Evolutionary conservation across 31 red algal species (phyloP), one percentile per base, ranked within the genome.

Genomic region (Odonthalia washingtoniensis): DNA sequence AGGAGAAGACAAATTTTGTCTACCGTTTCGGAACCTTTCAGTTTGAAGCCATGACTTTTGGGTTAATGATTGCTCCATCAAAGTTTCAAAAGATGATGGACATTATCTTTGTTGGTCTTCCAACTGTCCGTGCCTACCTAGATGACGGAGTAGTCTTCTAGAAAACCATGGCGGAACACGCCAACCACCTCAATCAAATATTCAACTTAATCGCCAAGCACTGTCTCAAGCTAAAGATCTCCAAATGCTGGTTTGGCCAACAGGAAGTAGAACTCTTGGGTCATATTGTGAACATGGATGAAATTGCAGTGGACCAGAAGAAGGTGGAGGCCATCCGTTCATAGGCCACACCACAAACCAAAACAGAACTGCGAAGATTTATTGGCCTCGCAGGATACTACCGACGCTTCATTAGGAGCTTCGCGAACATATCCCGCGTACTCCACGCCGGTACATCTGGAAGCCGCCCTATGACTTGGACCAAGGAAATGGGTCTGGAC

Each of bases 301-400:
- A 65, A 36, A 36, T 84, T 9, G 64, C 69, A 31, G 81, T 84
- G 16, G 41, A 69, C 65, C 60, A 4, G 27, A 64, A 84, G 64
- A 84, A 84, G 24, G 44, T 84, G 1, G 36, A 43, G 4, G 37
- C 9, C 31, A 72, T 84, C 27, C 2, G 3, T 40, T 17, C 42
- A 2, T 43, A 43, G 2, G n/a, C 81, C 2, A 45, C 21, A n/a
- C 81, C 81, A 2, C 42, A 2, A 4, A 49, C 27, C 5, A 39
- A 38, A 30, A 84, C 81, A 2, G 81, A 84, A 26, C 37, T 84
- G 18, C 60, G 65, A 26, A 84, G 81, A 34, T 84, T 84, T 45
- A 33, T 84, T 2, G 81, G 81, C 24, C 9, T 84, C 3, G 81
- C 81, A 4, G 36, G 65, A 2, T 84, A 84, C 28, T 70, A 84